Percentiles rank a stretch among this genome's conserved stretches.
These are phyloP conservation scores for Kwoniella newhampshirensis DNA, from an alignment of 768 basidiomycete species.

Conservation along the genomic window DNA sequence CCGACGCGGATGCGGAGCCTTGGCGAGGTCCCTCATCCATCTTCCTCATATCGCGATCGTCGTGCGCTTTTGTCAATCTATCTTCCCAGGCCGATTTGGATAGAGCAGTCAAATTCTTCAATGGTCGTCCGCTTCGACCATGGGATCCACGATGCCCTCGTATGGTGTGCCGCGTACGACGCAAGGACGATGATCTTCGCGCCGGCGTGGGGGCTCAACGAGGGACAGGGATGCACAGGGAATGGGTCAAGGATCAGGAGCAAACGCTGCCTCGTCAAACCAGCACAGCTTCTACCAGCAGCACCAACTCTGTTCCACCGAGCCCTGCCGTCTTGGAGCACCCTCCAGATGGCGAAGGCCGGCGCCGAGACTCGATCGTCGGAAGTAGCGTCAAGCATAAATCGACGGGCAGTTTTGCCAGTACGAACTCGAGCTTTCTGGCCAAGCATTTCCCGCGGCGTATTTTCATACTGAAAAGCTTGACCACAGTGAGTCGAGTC, in stretches of 20 bases:
- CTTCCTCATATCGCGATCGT: slow-evolving; percentile 91
- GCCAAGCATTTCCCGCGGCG: slow-evolving; percentile 74
- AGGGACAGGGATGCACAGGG: slow-evolving; percentile 75
- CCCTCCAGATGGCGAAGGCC: slow-evolving; percentile 47
- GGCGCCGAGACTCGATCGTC: slow-evolving; percentile 34
- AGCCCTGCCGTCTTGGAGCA: slow-evolving; percentile 31
- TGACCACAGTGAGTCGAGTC: slow-evolving; percentile 64
- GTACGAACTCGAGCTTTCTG: slow-evolving; percentile 80
- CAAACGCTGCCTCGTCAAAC: slow-evolving; percentile 22
- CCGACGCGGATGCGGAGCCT: slow-evolving; percentile 21
- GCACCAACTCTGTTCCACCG: slow-evolving; percentile 21
- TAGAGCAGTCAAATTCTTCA: slow-evolving; percentile 69
- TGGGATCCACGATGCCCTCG: slow-evolving; percentile 70
- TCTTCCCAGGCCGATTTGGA: slow-evolving; percentile 64
- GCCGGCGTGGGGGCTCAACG: slow-evolving; percentile 91
- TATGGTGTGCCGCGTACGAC: slow-evolving; percentile 78
- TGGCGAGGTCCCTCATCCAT: slow-evolving; percentile 72
- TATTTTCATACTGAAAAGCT: slow-evolving; percentile 89
- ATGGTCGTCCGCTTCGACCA: slow-evolving; percentile 69
- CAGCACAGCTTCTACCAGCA: slow-evolving; percentile 5
- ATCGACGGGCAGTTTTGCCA: slow-evolving; percentile 70
- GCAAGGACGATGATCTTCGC: slow-evolving; percentile 76
- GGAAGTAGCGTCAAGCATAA: slow-evolving; percentile 53
- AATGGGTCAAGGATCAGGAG: slow-evolving; percentile 68
- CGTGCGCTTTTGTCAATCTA: slow-evolving; percentile 92